Evolutionary conservation across 202 grass and related monocot species (phyloP), one percentile per base, ranked within the genome.

Genomic region (Bolboschoenoplectus hybrid): DNA sequence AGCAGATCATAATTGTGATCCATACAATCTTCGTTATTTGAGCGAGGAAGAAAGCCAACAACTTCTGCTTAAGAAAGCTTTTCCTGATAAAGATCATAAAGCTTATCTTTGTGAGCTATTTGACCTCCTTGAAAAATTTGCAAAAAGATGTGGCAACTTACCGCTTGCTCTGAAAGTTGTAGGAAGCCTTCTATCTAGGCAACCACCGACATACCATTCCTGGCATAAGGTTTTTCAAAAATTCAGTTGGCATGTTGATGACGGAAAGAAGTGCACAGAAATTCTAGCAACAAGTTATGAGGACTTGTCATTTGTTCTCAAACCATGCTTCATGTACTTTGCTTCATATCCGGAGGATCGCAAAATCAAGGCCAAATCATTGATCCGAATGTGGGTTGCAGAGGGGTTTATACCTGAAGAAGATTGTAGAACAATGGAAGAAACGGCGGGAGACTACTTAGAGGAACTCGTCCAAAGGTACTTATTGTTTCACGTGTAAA

Each of bases 351-450:
- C 88, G 44, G 88, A 85, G 6, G 90, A 84, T 72, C 13, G 8
- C 0, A 6, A 88, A 14, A 88, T 89, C 70, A 74, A 87, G 35
- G 81, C 85, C 49, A 85, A 88, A 62, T 70, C 35, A 19, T 72
- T 92, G 82, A 65, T 86, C 36, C 46, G 84, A 74, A 75, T 82
- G 69, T 93, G 89, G 91, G 32, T 93, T 8, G 85, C 89, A 5
- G 87, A 93, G 83, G 89, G 82, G 0, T 55, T 93, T 39, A 76
- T 89, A 6, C 67, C 60, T 47, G 14, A 8, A 50, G 55, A 3
- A 4, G 1, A 5, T 12, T 76, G 39, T 0, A 9, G 2, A 46
- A 56, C 71, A 63, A 45, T 53, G 14, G 85, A 57, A 78, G 60
- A 26, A 26, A 26, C 26, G 26, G 26, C 26, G 0, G 26, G 26